A percentile compares a stretch with the other conserved stretches of the same genome.
Conservation (phyloP, 2,329 filamentous ascomycete species). For the Hypoxylon sp. region DNA sequence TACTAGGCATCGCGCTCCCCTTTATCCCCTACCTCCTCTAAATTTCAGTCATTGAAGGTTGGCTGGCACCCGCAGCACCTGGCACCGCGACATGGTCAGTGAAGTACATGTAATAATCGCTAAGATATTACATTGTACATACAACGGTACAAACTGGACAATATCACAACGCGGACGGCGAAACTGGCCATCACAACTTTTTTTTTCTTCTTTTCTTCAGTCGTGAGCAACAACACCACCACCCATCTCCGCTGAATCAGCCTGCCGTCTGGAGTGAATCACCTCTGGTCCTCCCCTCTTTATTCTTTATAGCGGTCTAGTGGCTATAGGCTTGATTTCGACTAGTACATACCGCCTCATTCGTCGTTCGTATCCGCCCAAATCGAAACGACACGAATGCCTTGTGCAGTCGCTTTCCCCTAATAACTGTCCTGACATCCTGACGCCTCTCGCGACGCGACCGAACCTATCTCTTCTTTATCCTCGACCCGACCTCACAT, state of each 20-base stretch:
- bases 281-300: conserved; percentile 17
- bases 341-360: conserved; percentile 41
- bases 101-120: conserved; percentile 9
- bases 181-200: conserved; percentile 34
- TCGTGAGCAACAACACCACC: conserved; percentile 30
- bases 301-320: conserved; percentile 14
- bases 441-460: conserved; percentile 43
- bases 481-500: conserved; percentile 35
- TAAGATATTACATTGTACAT: conserved; percentile 36
- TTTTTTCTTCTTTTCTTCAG: conserved; percentile 21
- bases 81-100: conserved; percentile 24
- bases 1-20: conserved; percentile 48
- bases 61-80: conserved; percentile 14
- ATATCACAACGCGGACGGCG: conserved; percentile 41
- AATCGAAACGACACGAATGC: conserved; percentile 50
- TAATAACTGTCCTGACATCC: conserved; percentile 43
- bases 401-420: conserved; percentile 49
- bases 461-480: conserved; percentile 30
- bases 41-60: conserved; percentile 40
- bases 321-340: conserved; percentile 36
- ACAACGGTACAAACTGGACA: conserved; percentile 31
- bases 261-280: conserved; percentile 25
- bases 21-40: conserved; percentile 50
- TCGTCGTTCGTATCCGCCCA: conserved; percentile 41
- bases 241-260: conserved; percentile 16